A percentile compares a stretch with the other conserved stretches of the same genome.
phyloP scores from a whole-genome alignment of 768 basidiomycete species.

The Kwoniella europaea region DNA sequence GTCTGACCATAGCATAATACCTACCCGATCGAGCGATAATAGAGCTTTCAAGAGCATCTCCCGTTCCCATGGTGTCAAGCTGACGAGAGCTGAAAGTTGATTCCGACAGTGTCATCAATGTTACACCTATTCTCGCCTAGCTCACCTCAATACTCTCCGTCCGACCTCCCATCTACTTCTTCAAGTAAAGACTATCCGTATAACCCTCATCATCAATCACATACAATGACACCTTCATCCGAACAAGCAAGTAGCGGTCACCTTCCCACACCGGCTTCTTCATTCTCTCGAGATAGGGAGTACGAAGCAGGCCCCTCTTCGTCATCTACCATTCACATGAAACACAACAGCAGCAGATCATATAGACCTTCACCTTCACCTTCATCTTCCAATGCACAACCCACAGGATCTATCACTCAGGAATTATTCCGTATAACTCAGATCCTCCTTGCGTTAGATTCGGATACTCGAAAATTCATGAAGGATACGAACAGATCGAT shows the following conservation, averaged over 20 bases:
- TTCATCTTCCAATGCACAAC: background rate
- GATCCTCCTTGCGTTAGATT: constrained; percentile 3
- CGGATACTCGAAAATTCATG: background rate
- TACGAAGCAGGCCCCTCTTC: background rate
- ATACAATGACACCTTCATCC: background rate
- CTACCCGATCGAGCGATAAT: background rate
- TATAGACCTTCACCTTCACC: constrained; percentile 1
- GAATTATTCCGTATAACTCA: constrained; percentile 14
- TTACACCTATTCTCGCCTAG: background rate
- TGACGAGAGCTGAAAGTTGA: background rate
- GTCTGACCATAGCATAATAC: background rate
- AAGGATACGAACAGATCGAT: background rate
- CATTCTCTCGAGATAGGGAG: background rate
- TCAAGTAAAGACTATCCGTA: background rate
- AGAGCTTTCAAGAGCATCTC: background rate
- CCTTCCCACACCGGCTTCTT: constrained; percentile 1
- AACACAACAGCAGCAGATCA: background rate
- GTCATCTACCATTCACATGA: background rate
- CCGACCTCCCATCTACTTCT: background rate
- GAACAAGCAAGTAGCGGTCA: background rate
- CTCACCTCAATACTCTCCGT: background rate
- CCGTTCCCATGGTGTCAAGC: background rate
- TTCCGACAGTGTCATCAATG: constrained; percentile 1
- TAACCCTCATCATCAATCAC: background rate
- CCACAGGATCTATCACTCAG: constrained; percentile 1